phyloP scores from a whole-genome alignment of 164 flowering plant species.

The Aristolochia californica region DNA sequence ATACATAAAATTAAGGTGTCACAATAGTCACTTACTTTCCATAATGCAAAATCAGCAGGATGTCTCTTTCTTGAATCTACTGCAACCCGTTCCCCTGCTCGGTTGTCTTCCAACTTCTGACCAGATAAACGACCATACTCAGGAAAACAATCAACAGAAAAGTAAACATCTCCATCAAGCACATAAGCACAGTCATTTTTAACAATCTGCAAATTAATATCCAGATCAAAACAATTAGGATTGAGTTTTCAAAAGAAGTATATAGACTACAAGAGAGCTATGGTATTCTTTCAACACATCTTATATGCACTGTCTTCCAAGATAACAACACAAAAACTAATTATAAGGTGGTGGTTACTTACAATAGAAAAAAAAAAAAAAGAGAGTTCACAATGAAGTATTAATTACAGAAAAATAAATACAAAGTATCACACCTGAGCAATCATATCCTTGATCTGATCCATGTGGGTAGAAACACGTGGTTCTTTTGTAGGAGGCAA shows the following conservation, averaged over 20 bases:
- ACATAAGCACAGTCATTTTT: constrained; percentile 57
- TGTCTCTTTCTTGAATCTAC: constrained; percentile 66
- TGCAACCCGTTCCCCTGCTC: constrained; percentile 85
- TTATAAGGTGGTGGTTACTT: background rate
- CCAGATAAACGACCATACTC: constrained; percentile 76
- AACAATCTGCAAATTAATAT: constrained; percentile 46
- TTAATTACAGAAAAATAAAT: no score
- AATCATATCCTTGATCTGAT: constrained; percentile 70
- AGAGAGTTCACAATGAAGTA: background rate
- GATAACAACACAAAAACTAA: background rate
- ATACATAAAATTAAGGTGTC: no score
- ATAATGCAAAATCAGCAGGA: constrained; percentile 90
- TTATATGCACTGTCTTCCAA: background rate
- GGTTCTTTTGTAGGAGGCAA: constrained; percentile 70
- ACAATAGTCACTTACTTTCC: constrained; percentile 65
- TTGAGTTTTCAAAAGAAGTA: background rate
- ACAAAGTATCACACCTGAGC: constrained; percentile 34
- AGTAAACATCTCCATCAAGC: constrained; percentile 85
- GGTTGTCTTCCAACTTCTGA: constrained; percentile 58
- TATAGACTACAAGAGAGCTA: background rate
- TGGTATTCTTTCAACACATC: background rate
- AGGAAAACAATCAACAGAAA: constrained; percentile 62
- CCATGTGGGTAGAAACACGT: constrained; percentile 79
- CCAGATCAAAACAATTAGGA: no score
- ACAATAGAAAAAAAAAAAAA: no score